These are phyloP conservation scores for Yarrowia porcina DNA, from an alignment of 805 yeast genomes.

Conservation along the genomic window DNA sequence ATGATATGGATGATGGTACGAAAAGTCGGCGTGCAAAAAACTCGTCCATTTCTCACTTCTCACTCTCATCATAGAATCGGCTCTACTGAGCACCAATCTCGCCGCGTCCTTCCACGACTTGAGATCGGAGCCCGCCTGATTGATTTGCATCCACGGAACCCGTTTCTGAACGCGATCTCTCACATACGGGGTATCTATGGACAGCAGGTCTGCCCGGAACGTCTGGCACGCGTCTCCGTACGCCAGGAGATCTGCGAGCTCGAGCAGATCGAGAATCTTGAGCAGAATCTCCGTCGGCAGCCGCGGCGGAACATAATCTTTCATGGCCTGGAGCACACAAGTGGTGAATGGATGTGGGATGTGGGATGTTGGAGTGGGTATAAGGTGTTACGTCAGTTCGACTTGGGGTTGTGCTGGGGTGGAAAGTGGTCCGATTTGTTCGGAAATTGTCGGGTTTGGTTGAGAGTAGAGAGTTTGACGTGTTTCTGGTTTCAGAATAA, in stretches of 20 bases:
- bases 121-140: background rate
- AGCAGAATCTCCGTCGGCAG: conserved; percentile 3
- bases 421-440: too few relatives aligned
- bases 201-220: background rate
- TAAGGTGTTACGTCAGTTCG: background rate
- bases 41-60: background rate
- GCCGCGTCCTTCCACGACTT: background rate
- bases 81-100: background rate
- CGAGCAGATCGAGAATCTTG: background rate
- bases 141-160: background rate
- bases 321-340: too few relatives aligned
- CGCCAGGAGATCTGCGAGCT: background rate
- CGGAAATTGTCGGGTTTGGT: too few relatives aligned
- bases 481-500: too few relatives aligned
- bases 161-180: background rate
- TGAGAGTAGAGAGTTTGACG: too few relatives aligned
- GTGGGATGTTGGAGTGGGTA: too few relatives aligned
- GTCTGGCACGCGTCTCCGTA: background rate
- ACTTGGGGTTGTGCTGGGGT: background rate
- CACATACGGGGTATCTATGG: background rate
- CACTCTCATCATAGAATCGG: background rate
- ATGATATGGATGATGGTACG: background rate
- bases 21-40: background rate
- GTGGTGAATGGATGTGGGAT: too few relatives aligned
- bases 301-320: background rate